phyloP scores from a whole-genome alignment of 2,329 filamentous ascomycete species.

The Magnaporthiopsis poae region DNA sequence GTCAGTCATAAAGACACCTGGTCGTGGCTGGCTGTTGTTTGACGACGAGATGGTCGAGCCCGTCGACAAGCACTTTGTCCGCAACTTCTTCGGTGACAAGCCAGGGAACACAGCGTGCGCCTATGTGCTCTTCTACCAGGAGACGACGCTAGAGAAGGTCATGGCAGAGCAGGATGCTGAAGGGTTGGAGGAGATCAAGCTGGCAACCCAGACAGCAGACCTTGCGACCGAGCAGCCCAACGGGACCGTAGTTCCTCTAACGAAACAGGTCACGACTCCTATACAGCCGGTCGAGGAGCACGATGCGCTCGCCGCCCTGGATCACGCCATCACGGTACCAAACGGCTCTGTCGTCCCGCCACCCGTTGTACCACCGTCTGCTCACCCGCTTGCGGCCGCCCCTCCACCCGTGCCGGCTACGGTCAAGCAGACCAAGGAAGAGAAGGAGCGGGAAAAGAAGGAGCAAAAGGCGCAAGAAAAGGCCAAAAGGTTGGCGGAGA shows the following conservation, averaged over 20 bases:
- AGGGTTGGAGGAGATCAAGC: constrained; percentile 51
- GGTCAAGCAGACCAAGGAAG: constrained; percentile 40
- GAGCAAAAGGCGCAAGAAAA: constrained; percentile 50
- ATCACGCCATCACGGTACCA: constrained; percentile 58
- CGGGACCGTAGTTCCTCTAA: constrained; percentile 33
- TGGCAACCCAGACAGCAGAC: constrained; percentile 47
- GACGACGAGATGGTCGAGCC: constrained; percentile 98
- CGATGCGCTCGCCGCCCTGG: constrained; percentile 47
- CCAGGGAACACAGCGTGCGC: constrained; percentile 75
- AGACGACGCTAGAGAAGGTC: constrained; percentile 62
- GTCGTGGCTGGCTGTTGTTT: constrained; percentile 89
- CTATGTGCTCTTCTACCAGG: constrained; percentile 96
- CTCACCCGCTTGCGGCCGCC: constrained; percentile 21
- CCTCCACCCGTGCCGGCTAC: constrained; percentile 19
- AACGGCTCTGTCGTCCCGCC: constrained; percentile 18
- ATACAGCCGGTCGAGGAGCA: constrained; percentile 34
- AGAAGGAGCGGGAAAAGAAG: constrained; percentile 59
- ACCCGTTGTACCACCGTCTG: constrained; percentile 19
- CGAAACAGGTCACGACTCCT: constrained; percentile 42
- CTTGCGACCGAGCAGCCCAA: constrained; percentile 39
- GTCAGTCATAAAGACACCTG: constrained; percentile 92
- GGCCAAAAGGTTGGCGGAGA: constrained; percentile 33
- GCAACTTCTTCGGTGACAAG: constrained; percentile 93
- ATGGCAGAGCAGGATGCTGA: constrained; percentile 76
- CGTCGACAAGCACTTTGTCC: constrained; percentile 89